Conservation (phyloP, 1,284 basidiomycete species). For the Puccinia novopanici region DNA sequence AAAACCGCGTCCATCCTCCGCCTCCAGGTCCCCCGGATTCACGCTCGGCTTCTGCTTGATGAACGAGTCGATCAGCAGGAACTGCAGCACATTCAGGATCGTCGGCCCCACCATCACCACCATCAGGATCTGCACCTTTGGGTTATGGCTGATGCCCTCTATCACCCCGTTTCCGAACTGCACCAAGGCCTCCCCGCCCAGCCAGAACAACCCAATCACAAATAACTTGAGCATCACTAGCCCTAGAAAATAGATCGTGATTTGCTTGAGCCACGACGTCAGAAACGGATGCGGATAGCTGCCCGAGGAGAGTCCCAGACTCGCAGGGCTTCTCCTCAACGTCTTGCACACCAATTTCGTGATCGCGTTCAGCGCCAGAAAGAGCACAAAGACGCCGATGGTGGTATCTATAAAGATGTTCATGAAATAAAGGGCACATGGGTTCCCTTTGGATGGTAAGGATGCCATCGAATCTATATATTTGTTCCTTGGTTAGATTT, state of each 20-base stretch:
- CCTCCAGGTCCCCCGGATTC: not conserved
- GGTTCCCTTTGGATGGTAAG: conserved; percentile 48
- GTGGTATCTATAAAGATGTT: conserved; percentile 95
- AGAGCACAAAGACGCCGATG: conserved; percentile 82
- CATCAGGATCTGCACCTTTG: conserved; percentile 33
- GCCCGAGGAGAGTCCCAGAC: conserved; percentile 39
- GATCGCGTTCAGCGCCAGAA: conserved; percentile 71
- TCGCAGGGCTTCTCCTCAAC: conserved; percentile 66
- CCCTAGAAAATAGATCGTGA: conserved; percentile 78
- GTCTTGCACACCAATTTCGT: conserved; percentile 71
- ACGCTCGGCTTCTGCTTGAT: conserved; percentile 35
- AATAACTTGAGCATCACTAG: conserved; percentile 87
- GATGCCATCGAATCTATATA: conserved; percentile 55
- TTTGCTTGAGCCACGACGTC: conserved; percentile 76
- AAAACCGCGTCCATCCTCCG: conserved; percentile 9
- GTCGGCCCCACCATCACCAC: conserved; percentile 50
- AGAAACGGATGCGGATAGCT: conserved; percentile 57
- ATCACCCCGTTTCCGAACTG: conserved; percentile 42
- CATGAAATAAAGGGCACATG: conserved; percentile 72
- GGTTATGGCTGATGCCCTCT: conserved; percentile 39
- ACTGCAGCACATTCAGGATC: conserved; percentile 46
- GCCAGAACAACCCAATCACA: conserved; percentile 74
- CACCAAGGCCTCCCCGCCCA: conserved; percentile 46
- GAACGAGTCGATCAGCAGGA: conserved; percentile 46
- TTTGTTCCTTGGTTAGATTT: conserved; percentile 58